These are phyloP conservation scores for Yamadazyma laniorum DNA, from an alignment of 805 yeast genomes.

Conservation along the genomic window DNA sequence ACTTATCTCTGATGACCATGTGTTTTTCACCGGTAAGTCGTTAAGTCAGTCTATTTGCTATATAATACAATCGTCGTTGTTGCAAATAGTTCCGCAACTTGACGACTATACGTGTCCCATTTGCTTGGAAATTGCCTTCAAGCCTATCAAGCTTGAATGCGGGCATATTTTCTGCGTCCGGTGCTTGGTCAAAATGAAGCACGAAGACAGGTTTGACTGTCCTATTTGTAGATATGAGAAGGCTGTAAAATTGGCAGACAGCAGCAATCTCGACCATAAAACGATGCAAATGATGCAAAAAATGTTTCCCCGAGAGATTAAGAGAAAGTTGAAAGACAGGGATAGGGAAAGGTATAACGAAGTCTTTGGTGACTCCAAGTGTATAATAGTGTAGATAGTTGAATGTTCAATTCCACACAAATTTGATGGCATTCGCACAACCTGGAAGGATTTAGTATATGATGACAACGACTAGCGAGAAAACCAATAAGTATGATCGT, in stretches of 20 bases:
- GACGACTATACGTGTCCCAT: conserved; percentile 78
- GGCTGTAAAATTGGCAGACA: conserved; percentile 59
- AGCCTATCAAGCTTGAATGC: conserved; percentile 65
- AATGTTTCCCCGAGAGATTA: conserved; percentile 67
- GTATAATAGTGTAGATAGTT: conserved; percentile 12
- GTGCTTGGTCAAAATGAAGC: conserved; percentile 66
- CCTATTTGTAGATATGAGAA: conserved; percentile 60
- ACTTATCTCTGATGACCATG: conserved; percentile 39
- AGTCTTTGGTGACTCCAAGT: conserved; percentile 13
- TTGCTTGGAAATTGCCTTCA: conserved; percentile 66
- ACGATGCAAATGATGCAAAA: conserved; percentile 52
- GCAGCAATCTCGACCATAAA: conserved; percentile 55
- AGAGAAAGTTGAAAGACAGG: conserved; percentile 57
- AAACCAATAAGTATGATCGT: conserved; percentile 67
- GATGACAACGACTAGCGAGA: not conserved
- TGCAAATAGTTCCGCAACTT: conserved; percentile 64
- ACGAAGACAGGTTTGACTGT: conserved; percentile 50
- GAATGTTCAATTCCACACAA: conserved; percentile 3
- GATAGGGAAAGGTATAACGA: conserved; percentile 38
- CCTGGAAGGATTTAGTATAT: conserved; percentile 1
- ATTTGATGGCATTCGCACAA: no score
- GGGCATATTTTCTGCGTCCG: conserved; percentile 71
- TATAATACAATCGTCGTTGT: conserved; percentile 52
- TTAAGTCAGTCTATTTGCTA: conserved; percentile 54
- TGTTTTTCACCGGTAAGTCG: conserved; percentile 45